phyloP scores from a whole-genome alignment of 805 yeast genomes.

The Wickerhamiella bombiphila region DNA sequence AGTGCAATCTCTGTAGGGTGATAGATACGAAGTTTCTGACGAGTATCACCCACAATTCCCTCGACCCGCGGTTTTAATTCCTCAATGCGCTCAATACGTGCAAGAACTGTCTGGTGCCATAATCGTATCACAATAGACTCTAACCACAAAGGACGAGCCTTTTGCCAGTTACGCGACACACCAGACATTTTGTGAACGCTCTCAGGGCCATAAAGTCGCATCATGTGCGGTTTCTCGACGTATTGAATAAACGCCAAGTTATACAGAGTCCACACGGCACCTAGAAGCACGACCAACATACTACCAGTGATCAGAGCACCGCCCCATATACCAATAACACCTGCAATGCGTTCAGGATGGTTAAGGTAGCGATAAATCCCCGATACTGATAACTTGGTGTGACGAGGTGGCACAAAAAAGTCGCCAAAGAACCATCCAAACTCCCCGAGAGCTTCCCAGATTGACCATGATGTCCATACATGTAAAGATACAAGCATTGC shows the following conservation, averaged over 20 bases:
- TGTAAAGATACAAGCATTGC: constrained; percentile 41
- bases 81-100: constrained; percentile 7
- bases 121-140: constrained; percentile 29
- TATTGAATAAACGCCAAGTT: constrained; percentile 54
- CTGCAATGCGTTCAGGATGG: constrained; percentile 68
- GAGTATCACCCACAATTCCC: constrained; percentile 21
- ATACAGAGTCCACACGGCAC: constrained; percentile 51
- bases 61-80: constrained; percentile 17
- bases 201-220: constrained; percentile 54
- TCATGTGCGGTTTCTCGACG: constrained; percentile 67
- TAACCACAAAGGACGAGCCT: constrained; percentile 14
- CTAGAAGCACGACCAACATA: constrained; percentile 33
- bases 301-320: constrained; percentile 42
- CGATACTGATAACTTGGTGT: constrained; percentile 46
- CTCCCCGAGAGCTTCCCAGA: constrained; percentile 56
- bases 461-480: constrained; percentile 53
- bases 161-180: constrained; percentile 22
- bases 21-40: constrained; percentile 22
- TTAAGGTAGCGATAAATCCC: constrained; percentile 73
- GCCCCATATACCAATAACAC: constrained; percentile 72
- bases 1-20: background rate
- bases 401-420: constrained; percentile 45
- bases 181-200: constrained; percentile 32
- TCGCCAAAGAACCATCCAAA: constrained; percentile 90
- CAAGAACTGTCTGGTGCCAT: constrained; percentile 20